Base-by-base conservation (phyloP, 306 rosid genomes). In the Erythrophleum fordii region DNA sequence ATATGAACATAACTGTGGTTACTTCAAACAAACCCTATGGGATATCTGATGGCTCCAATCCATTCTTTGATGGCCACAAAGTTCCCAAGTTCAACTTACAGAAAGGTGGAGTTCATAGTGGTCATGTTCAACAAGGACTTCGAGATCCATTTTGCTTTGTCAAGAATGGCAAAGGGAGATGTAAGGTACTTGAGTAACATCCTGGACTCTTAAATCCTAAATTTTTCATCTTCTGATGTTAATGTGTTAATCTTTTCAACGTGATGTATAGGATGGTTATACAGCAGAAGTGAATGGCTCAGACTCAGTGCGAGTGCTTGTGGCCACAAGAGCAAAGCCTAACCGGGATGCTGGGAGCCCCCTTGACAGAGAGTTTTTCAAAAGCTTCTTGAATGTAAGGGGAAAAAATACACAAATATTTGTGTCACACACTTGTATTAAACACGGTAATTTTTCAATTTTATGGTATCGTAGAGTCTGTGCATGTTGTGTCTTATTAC, bases 1-100 rank as follows among this genome's bases (percentile, higher is more conserved):
- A 88, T 56, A 90, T 93, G 90, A 95, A 95, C 85, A 88, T 95
- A 79, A 93, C 98, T 13, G 97, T 93, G 0, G 77, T 90, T 34
- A 93, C 99, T 70, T 95, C 99, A 39, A 95, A 95, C 81, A 69
- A 89, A 74, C 99, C 99, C 23, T 93, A 93, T 82, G 98, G 96
- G 7, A 67, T 83, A 55, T 82, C 80, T 64, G 94, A 93, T 85
- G 98, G 97, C 29, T 93, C 99, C 60, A 93, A 95, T 82, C 99
- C 99, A 51, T 80, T 91, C 75, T 86, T 91, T 76, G 84, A 91
- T 81, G 88, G 83, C 46, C 87, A 44, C 13, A 60, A 78, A 82
- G 82, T 86, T 81, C 96, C 97, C 0, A 90, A 86, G 81, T 95
- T 95, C 79, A 82, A 80, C 49, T 62, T 95, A 37, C 35, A 83